Evolutionary conservation across 306 rosid genomes (phyloP).

Genomic region (Styphnolobium japonicum): DNA sequence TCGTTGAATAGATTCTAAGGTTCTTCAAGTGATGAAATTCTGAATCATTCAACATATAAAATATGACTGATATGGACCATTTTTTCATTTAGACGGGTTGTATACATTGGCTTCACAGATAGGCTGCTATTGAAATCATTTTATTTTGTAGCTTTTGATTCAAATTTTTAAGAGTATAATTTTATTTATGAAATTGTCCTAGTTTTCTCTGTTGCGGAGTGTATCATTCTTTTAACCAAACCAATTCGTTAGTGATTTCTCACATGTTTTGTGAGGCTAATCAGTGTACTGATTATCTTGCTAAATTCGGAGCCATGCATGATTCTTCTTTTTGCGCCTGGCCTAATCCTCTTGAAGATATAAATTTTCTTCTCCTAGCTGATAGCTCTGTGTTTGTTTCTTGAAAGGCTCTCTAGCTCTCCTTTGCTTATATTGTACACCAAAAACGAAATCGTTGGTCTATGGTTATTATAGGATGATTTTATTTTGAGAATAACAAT

Average conservation of each 20-base stretch:
- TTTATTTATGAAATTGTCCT: neutral
- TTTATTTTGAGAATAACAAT: neutral
- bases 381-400: neutral
- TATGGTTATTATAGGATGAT: neutral
- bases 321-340: slow-evolving; percentile 8
- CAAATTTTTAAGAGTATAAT: neutral
- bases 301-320: slow-evolving; percentile 18
- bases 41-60: too few species aligned
- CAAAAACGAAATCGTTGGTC: neutral
- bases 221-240: slow-evolving; percentile 18
- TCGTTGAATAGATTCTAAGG: too few species aligned
- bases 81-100: too few species aligned
- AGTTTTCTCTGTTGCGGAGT: neutral
- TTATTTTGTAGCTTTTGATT: slow-evolving; percentile 5
- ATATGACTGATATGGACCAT: too few species aligned
- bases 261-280: slow-evolving; percentile 2
- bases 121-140: too few species aligned
- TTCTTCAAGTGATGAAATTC: too few species aligned
- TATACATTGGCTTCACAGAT: too few species aligned
- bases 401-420: neutral
- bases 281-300: neutral
- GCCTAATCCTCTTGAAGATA: neutral
- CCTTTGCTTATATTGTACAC: neutral
- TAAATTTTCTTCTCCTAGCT: neutral
- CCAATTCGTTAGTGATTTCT: slow-evolving; percentile 11